Conservation (phyloP, 345 rosid species). For the Abelmoschus esculentus region DNA sequence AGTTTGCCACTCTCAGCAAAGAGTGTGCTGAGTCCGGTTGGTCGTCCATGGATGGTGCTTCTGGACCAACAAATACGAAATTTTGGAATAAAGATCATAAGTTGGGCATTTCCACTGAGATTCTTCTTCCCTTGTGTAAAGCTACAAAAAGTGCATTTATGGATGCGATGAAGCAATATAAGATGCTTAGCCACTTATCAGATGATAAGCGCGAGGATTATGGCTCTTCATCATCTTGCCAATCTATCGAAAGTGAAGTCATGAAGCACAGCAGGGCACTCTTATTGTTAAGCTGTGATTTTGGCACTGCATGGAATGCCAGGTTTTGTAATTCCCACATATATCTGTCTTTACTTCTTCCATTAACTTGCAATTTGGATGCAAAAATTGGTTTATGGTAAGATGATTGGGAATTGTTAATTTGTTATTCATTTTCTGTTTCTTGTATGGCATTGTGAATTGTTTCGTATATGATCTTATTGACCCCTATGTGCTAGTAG, state of each 20-base stretch:
- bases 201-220: constrained; percentile 8
- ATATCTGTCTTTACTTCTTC: background rate
- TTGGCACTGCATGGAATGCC: constrained; percentile 83
- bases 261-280: constrained; percentile 73
- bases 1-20: constrained; percentile 40
- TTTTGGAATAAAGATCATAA: constrained; percentile 75
- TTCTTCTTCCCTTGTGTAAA: constrained; percentile 50
- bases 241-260: constrained; percentile 32
- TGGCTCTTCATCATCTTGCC: constrained; percentile 7
- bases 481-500: background rate
- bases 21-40: constrained; percentile 20
- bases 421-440: background rate
- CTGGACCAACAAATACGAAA: constrained; percentile 13
- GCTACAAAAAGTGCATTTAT: constrained; percentile 54
- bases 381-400: background rate
- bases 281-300: constrained; percentile 77
- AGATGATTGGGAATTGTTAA: background rate
- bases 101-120: constrained; percentile 63
- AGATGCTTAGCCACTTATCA: constrained; percentile 10
- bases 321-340: constrained; percentile 34
- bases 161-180: constrained; percentile 33
- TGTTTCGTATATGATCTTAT: background rate
- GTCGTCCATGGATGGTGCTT: constrained; percentile 15
- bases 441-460: background rate
- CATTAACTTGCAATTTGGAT: constrained; percentile 1